Conservation (phyloP, 176 grass and related monocot species). For the Oryza nivara region DNA sequence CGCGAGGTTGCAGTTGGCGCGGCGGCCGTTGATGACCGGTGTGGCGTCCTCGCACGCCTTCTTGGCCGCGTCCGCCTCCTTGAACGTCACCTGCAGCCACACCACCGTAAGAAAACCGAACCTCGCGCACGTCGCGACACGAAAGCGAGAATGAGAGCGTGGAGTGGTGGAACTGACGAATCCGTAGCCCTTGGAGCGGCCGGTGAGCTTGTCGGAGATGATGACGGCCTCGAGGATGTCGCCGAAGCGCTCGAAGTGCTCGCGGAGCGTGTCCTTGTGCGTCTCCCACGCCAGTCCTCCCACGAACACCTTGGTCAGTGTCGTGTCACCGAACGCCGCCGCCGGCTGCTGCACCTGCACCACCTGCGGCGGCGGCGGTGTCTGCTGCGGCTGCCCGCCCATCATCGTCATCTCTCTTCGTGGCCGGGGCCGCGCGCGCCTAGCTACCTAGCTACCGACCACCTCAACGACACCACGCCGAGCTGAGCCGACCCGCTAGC, state of each 20-base stretch:
- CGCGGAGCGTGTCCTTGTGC: constrained; percentile 88
- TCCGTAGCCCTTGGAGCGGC: constrained; percentile 99
- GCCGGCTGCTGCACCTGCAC: neutral
- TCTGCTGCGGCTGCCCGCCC: constrained; percentile 6
- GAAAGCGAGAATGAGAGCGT: neutral
- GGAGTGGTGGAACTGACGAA: constrained; percentile 52
- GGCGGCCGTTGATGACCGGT: constrained; percentile 90
- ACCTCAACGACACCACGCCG: no score
- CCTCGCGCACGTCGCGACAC: no score
- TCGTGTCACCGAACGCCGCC: constrained; percentile 82
- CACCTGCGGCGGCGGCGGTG: neutral
- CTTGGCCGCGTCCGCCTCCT: constrained; percentile 92
- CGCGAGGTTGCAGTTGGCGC: constrained; percentile 98
- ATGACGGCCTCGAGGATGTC: constrained; percentile 98
- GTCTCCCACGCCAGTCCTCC: constrained; percentile 98
- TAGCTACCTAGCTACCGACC: no score
- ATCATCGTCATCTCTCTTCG: constrained; percentile 33
- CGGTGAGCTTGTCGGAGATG: constrained; percentile 98
- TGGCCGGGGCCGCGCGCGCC: no score
- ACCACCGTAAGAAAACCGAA: neutral
- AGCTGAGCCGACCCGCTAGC: neutral
- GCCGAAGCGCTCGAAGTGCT: constrained; percentile 90
- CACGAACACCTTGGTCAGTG: constrained; percentile 98
- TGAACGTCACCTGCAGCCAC: constrained; percentile 82
- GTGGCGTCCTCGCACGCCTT: constrained; percentile 91